Evolutionary conservation across 2,329 filamentous ascomycete species (phyloP).

Genomic region (Xylaria sp.): DNA sequence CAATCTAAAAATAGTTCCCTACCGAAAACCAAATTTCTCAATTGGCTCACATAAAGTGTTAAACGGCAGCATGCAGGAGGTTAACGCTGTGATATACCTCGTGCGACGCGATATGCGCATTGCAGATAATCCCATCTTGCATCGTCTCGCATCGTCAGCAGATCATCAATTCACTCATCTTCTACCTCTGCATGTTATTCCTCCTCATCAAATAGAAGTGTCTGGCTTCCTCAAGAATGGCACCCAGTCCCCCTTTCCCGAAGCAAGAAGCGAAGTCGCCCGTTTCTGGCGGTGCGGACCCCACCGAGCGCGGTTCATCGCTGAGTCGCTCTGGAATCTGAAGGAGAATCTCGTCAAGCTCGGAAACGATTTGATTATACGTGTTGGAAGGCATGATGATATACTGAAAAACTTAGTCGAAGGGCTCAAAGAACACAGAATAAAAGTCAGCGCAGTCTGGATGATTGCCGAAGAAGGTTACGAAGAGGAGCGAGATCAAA

Average conservation of each 20-base stretch:
- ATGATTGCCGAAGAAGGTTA: slow-evolving; percentile 76
- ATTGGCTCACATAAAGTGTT: slow-evolving; percentile 5
- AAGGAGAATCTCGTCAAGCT: slow-evolving; percentile 70
- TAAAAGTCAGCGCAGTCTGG: slow-evolving; percentile 74
- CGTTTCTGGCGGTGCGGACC: slow-evolving; percentile 79
- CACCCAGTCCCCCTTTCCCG: slow-evolving; percentile 71
- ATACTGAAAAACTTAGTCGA: slow-evolving; percentile 69
- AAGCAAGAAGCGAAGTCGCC: slow-evolving; percentile 72
- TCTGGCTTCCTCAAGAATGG: slow-evolving; percentile 74
- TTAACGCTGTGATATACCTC: slow-evolving; percentile 74
- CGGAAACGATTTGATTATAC: slow-evolving; percentile 70
- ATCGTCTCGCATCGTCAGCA: slow-evolving; percentile 62
- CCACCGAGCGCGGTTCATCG: slow-evolving; percentile 76
- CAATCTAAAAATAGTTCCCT: not conserved
- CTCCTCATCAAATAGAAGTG: slow-evolving; percentile 77
- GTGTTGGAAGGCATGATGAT: slow-evolving; percentile 70
- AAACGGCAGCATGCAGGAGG: slow-evolving; percentile 46
- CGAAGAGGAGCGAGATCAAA: slow-evolving; percentile 76
- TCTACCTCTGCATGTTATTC: slow-evolving; percentile 76
- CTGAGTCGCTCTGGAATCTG: slow-evolving; percentile 78
- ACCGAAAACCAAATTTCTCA: slow-evolving; percentile 19
- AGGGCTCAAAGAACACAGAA: slow-evolving; percentile 54
- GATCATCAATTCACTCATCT: slow-evolving; percentile 73
- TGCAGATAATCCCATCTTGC: slow-evolving; percentile 78
- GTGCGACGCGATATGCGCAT: slow-evolving; percentile 78